Conservation (phyloP, 1,284 basidiomycete species). For the Coniferiporia sulphurascens region DNA sequence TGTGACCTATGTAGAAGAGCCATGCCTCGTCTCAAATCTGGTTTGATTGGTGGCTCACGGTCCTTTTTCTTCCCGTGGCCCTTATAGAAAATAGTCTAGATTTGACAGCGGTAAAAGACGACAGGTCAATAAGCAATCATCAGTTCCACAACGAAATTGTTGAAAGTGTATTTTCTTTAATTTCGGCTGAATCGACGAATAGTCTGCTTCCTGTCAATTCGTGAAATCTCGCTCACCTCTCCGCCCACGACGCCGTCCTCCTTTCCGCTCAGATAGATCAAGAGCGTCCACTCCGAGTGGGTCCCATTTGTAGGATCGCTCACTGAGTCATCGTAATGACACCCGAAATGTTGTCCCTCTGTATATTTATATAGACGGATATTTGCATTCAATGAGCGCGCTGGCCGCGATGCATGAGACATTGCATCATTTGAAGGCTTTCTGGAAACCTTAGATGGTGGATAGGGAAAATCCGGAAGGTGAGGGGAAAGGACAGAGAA, state of each 20-base stretch:
- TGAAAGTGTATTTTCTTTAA: too few relatives aligned
- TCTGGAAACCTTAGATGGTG: slow-evolving; percentile 35
- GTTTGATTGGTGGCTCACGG: slow-evolving; percentile 42
- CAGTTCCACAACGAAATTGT: too few relatives aligned
- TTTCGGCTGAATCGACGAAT: too few relatives aligned
- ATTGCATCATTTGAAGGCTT: neutral
- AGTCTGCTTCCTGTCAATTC: neutral
- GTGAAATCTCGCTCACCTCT: slow-evolving; percentile 40
- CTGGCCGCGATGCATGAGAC: slow-evolving; percentile 27
- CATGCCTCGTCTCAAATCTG: slow-evolving; percentile 60
- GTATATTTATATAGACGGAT: slow-evolving; percentile 70
- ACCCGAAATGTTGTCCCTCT: slow-evolving; percentile 61
- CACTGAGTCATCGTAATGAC: slow-evolving; percentile 73
- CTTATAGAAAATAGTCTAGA: slow-evolving; percentile 69
- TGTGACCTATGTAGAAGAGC: slow-evolving; percentile 68
- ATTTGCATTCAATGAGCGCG: slow-evolving; percentile 62
- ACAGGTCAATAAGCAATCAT: neutral
- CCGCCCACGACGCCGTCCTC: slow-evolving; percentile 75
- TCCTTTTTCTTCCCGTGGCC: slow-evolving; percentile 45
- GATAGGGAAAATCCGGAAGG: slow-evolving; percentile 53
- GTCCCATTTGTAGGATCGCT: slow-evolving; percentile 49
- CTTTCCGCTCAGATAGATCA: slow-evolving; percentile 70
- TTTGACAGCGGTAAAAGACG: neutral
- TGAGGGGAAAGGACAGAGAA: slow-evolving; percentile 51
- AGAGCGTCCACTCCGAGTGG: slow-evolving; percentile 74